Conservation (phyloP, 2,329 filamentous ascomycete genomes). For the Colletotrichum sp. region DNA sequence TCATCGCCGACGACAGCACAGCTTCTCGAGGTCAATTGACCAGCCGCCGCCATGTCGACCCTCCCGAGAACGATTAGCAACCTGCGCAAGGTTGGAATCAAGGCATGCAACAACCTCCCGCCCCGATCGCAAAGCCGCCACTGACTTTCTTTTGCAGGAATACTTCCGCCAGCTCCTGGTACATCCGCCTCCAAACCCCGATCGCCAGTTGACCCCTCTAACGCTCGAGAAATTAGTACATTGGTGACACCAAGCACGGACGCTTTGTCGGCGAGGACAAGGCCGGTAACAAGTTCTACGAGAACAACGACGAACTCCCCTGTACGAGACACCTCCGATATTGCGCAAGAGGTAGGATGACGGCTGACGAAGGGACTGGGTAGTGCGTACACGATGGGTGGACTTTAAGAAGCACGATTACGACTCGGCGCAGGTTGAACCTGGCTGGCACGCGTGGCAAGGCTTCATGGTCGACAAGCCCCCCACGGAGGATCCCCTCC, state of each 20-base stretch:
- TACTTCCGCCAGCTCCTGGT: constrained; percentile 93
- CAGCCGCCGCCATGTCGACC: constrained; percentile 79
- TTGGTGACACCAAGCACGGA: constrained; percentile 93
- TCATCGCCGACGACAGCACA: constrained; percentile 7
- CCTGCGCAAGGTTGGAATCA: constrained; percentile 85
- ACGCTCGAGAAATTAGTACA: constrained; percentile 50
- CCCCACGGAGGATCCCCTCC: constrained; percentile 75
- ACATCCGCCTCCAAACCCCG: constrained; percentile 48
- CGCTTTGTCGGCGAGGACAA: constrained; percentile 83
- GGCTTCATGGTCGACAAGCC: constrained; percentile 91
- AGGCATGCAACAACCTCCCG: constrained; percentile 59
- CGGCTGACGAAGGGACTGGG: neutral
- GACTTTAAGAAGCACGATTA: constrained; percentile 91
- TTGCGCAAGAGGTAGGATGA: constrained; percentile 15
- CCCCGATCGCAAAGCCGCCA: neutral
- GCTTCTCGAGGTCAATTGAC: constrained; percentile 33
- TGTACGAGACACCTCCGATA: constrained; percentile 57
- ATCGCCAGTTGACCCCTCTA: constrained; percentile 22
- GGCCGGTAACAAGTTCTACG: constrained; percentile 97
- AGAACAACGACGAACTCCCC: constrained; percentile 94
- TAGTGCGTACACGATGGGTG: constrained; percentile 95
- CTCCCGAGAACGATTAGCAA: constrained; percentile 86
- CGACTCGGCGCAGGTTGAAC: constrained; percentile 86
- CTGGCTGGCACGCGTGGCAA: constrained; percentile 98
- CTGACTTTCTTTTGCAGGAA: constrained; percentile 61